phyloP scores from a whole-genome alignment of 192 early-diverging fungal genomes.

The Linnemannia schmuckeri region DNA sequence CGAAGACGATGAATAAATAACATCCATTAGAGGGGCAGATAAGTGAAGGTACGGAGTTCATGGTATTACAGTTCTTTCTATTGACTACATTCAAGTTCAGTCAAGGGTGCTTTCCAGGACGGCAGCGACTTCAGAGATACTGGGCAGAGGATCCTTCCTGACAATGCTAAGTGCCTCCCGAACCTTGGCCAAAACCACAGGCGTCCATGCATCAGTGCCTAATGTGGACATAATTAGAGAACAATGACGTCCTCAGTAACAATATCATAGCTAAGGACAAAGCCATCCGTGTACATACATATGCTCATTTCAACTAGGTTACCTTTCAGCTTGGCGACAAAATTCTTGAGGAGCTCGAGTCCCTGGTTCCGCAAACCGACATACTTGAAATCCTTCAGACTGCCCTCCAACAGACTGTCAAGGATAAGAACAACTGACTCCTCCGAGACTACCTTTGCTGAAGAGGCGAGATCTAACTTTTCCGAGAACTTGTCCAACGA shows the following conservation, averaged over 20 bases:
- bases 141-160: slow-evolving; percentile 62
- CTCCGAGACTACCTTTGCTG: slow-evolving; percentile 13
- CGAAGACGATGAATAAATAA: not conserved
- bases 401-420: slow-evolving; percentile 58
- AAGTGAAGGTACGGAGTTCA: not conserved
- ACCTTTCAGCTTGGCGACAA: slow-evolving; percentile 58
- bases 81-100: not conserved
- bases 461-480: slow-evolving; percentile 21
- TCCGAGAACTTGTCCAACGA: slow-evolving; percentile 70
- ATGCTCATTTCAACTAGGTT: not conserved
- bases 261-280: not conserved
- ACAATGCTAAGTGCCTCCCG: slow-evolving; percentile 18
- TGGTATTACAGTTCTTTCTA: not conserved
- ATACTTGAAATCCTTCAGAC: slow-evolving; percentile 73
- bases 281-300: not conserved
- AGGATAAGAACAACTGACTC: slow-evolving; percentile 51
- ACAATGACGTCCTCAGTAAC: not conserved
- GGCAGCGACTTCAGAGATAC: slow-evolving; percentile 58
- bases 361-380: slow-evolving; percentile 72
- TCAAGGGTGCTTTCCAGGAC: slow-evolving; percentile 14
- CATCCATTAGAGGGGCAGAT: not conserved
- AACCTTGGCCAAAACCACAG: slow-evolving; percentile 21
- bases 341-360: slow-evolving; percentile 58
- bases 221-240: not conserved
- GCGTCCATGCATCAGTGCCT: slow-evolving; percentile 20